Conservation (phyloP, 805 yeast species). For the Pichia nakasei region DNA sequence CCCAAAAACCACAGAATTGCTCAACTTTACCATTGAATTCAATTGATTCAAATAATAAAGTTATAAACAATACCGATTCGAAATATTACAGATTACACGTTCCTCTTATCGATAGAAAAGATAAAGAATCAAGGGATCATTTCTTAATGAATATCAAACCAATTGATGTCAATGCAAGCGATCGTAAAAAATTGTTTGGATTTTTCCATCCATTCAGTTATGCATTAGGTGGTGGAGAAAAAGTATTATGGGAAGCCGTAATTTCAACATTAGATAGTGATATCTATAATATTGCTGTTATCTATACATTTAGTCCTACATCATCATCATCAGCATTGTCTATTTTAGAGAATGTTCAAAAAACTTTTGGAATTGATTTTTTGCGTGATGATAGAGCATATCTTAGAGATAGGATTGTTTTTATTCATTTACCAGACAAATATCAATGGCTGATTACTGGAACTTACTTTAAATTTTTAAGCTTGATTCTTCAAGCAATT, state of each 20-base stretch:
- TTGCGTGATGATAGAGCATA: conserved; percentile 9
- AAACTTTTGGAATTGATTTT: conserved; percentile 23
- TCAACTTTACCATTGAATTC: conserved; percentile 27
- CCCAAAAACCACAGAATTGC: conserved; percentile 24
- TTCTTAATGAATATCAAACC: conserved; percentile 21
- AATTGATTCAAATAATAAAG: background rate
- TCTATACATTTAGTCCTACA: conserved; percentile 41
- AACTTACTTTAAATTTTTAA: conserved; percentile 65
- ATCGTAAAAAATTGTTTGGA: conserved; percentile 51
- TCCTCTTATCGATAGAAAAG: conserved; percentile 19
- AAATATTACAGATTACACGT: conserved; percentile 17
- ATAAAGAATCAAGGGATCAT: conserved; percentile 9
- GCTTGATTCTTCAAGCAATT: conserved; percentile 79
- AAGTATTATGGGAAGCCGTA: conserved; percentile 93
- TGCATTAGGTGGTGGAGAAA: conserved; percentile 98
- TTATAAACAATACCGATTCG: conserved; percentile 11
- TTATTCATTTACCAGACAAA: conserved; percentile 24
- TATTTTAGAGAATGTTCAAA: conserved; percentile 17
- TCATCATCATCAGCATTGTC: conserved; percentile 18
- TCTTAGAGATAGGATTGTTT: conserved; percentile 23
- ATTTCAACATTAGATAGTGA: conserved; percentile 49
- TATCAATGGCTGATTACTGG: conserved; percentile 56
- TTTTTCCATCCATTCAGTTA: conserved; percentile 93
- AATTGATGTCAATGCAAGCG: conserved; percentile 23
- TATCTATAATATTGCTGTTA: conserved; percentile 44